Percentiles rank a stretch among this genome's conserved stretches.
phyloP scores from a whole-genome alignment of 345 rosid species.

The Hypericum androsaemum region DNA sequence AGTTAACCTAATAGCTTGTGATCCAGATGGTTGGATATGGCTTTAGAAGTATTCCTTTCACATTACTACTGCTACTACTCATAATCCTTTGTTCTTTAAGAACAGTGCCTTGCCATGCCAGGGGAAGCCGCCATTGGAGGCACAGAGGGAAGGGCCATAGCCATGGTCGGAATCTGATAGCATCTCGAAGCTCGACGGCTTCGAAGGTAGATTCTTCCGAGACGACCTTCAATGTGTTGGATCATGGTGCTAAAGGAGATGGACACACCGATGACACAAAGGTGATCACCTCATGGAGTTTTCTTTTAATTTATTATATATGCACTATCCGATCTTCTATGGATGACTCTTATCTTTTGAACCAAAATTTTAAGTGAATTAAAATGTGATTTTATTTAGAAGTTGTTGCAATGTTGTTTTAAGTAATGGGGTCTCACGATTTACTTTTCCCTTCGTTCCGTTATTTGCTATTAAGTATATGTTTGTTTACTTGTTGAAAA shows the following conservation, averaged over 20 bases:
- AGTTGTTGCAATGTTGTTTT: no score
- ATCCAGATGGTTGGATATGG: no score
- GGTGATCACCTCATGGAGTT: slow-evolving; percentile 22
- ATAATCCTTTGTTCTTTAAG: slow-evolving; percentile 7
- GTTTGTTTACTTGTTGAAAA: no score
- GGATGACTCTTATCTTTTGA: not conserved
- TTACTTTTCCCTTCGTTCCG: no score
- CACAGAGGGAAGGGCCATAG: slow-evolving; percentile 4
- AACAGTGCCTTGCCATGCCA: slow-evolving; percentile 36
- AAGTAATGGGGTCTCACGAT: no score
- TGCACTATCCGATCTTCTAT: not conserved
- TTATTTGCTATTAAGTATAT: no score
- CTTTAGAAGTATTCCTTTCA: no score
- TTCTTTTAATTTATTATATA: not conserved
- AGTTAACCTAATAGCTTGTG: no score
- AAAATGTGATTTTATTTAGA: no score
- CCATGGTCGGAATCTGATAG: slow-evolving; percentile 11
- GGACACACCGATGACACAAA: slow-evolving; percentile 66
- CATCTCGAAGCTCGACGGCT: slow-evolving; percentile 10
- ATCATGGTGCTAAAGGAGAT: slow-evolving; percentile 78
- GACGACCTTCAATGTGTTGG: slow-evolving; percentile 40
- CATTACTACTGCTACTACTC: no score
- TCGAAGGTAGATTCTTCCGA: slow-evolving; percentile 13
- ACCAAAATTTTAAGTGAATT: no score
- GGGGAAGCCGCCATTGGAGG: slow-evolving; percentile 34